Evolutionary conservation across 805 yeast genomes (phyloP).

Genomic region (Tetrapisispora pingtungensis): DNA sequence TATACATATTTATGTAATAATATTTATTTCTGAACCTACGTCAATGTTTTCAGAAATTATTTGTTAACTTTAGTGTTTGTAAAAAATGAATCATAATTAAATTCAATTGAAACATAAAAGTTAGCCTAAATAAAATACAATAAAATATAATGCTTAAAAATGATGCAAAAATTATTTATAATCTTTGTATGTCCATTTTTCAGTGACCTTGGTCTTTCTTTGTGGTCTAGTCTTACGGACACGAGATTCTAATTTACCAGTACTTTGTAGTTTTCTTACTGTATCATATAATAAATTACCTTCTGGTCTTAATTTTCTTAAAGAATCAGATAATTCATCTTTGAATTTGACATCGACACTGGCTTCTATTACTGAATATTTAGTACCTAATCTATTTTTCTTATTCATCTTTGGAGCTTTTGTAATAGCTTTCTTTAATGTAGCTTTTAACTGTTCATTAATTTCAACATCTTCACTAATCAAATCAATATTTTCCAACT

Average conservation of each 20-base stretch:
- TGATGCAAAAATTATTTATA: constrained; percentile 40
- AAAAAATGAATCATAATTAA: too few relatives aligned
- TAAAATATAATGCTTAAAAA: background rate
- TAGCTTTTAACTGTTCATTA: constrained; percentile 5
- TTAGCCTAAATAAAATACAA: background rate
- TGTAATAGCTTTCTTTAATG: constrained; percentile 15
- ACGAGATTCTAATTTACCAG: constrained; percentile 82
- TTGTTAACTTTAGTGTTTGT: too few relatives aligned
- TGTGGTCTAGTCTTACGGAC: constrained; percentile 51
- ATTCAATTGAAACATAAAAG: too few relatives aligned
- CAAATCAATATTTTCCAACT: constrained; percentile 41
- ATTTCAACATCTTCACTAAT: constrained; percentile 24
- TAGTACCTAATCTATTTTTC: constrained; percentile 36
- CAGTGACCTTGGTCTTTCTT: constrained; percentile 66
- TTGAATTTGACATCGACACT: constrained; percentile 69
- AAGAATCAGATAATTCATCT: constrained; percentile 77
- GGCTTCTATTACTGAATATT: constrained; percentile 37
- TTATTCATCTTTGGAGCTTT: constrained; percentile 27
- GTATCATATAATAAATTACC: constrained; percentile 79
- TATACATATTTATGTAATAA: background rate
- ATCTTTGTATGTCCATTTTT: constrained; percentile 90
- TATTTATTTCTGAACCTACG: background rate
- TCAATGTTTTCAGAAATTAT: too few relatives aligned
- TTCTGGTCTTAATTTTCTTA: constrained; percentile 80
- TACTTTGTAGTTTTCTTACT: constrained; percentile 68